Conservation (phyloP, 2,329 filamentous ascomycete species). For the Fusarium scirpi region DNA sequence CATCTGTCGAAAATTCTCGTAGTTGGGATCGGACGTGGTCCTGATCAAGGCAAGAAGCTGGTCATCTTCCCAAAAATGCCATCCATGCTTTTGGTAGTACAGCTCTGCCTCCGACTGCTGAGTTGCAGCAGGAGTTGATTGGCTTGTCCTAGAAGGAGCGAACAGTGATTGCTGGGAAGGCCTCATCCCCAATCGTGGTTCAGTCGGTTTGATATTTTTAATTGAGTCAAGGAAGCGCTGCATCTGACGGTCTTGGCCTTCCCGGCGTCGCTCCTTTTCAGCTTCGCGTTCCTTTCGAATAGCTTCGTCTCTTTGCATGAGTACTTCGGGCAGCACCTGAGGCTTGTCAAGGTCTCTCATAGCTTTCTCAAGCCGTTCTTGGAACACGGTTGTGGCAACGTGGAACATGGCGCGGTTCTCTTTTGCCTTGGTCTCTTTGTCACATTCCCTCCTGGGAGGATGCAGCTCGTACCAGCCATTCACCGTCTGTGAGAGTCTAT, state of each 20-base stretch:
- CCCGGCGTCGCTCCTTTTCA: neutral
- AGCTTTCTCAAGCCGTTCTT: conserved; percentile 22
- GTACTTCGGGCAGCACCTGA: conserved; percentile 3
- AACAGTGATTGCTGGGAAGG: neutral
- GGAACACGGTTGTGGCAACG: neutral
- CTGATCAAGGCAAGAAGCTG: conserved; percentile 43
- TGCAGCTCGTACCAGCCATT: conserved; percentile 24
- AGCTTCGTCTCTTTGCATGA: conserved; percentile 20
- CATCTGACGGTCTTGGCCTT: conserved; percentile 25
- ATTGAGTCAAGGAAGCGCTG: conserved; percentile 39
- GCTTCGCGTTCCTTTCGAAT: conserved; percentile 11
- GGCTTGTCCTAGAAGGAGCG: conserved; percentile 18
- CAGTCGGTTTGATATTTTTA: conserved; percentile 12
- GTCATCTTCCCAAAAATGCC: conserved; percentile 47
- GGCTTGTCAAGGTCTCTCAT: conserved; percentile 11
- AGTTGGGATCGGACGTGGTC: conserved; percentile 26
- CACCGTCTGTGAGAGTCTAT: conserved; percentile 28
- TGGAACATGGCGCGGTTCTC: conserved; percentile 16
- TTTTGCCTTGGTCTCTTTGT: neutral
- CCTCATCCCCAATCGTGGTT: neutral
- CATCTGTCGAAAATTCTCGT: conserved; percentile 15
- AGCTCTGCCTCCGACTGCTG: conserved; percentile 4
- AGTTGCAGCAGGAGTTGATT: neutral
- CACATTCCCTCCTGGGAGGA: neutral
- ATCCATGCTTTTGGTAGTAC: conserved; percentile 44